Evolutionary conservation across 1,139 yeast species (phyloP).

Genomic region (Debaryomyces sp.): DNA sequence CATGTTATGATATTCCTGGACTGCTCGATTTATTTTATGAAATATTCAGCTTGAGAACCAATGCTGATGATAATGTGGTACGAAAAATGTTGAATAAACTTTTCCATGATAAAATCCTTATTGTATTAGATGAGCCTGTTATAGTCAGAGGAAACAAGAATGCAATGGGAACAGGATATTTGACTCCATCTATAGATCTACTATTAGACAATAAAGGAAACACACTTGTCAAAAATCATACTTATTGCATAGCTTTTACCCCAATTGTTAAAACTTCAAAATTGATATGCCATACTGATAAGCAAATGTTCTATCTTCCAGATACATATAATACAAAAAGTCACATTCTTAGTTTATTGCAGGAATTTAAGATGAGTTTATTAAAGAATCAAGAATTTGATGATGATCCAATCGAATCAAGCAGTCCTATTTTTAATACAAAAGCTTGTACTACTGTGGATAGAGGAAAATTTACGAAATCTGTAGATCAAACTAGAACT

Average conservation of each 20-base stretch:
- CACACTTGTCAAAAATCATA: conserved; percentile 8
- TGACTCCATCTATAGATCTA: conserved; percentile 14
- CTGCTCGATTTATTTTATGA: conserved; percentile 12
- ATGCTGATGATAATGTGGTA: conserved; percentile 7
- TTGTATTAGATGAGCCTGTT: conserved; percentile 11
- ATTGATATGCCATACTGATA: background rate
- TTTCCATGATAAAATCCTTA: conserved; percentile 18
- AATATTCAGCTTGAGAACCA: conserved; percentile 11
- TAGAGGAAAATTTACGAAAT: background rate
- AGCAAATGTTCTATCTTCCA: conserved; percentile 19
- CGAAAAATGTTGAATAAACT: conserved; percentile 17
- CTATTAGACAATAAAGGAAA: conserved; percentile 12
- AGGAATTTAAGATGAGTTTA: background rate
- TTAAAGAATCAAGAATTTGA: background rate
- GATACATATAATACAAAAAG: conserved; percentile 7
- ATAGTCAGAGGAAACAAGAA: conserved; percentile 9
- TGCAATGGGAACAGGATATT: conserved; percentile 16
- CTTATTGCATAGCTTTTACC: conserved; percentile 18
- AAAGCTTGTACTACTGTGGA: background rate
- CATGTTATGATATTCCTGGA: conserved; percentile 16
- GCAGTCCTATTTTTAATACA: background rate
- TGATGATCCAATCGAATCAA: conserved; percentile 8
- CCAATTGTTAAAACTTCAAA: conserved; percentile 15
- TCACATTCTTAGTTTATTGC: background rate
- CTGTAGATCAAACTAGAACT: background rate